phyloP scores from a whole-genome alignment of 306 rosid genomes.

The Lablab purpureus region DNA sequence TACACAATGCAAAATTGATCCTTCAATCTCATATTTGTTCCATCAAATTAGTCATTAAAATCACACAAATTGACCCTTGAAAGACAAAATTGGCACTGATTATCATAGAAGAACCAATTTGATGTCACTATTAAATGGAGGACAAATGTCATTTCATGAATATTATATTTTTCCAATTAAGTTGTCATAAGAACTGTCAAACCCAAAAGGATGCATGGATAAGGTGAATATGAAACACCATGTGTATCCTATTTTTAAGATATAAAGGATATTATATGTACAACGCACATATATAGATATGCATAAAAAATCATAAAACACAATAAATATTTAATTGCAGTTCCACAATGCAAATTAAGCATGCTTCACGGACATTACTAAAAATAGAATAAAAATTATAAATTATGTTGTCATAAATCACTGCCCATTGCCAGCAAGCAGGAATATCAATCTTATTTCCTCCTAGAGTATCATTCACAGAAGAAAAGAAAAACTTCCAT shows the following conservation, averaged over 20 bases:
- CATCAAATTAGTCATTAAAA: slow-evolving; percentile 12
- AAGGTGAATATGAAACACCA: not conserved
- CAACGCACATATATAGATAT: not conserved
- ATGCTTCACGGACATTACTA: not conserved
- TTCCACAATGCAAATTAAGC: not conserved
- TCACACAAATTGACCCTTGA: not conserved
- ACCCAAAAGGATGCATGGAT: not conserved
- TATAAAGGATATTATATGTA: not conserved
- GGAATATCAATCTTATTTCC: not conserved
- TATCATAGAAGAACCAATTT: slow-evolving; percentile 24
- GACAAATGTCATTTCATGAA: not conserved
- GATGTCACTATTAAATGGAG: not conserved
- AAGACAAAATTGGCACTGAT: not conserved
- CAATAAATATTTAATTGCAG: not conserved
- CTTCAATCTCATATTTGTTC: slow-evolving; percentile 7
- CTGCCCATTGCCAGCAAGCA: slow-evolving; percentile 1
- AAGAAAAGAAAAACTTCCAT: not conserved
- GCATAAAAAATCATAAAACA: not conserved
- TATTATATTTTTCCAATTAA: slow-evolving; percentile 19
- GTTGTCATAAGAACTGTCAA: slow-evolving; percentile 30
- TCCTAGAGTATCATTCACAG: not conserved
- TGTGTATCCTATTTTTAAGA: not conserved
- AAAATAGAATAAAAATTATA: not conserved
- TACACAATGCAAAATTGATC: not conserved
- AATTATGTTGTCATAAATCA: not conserved